Percentiles rank a stretch among this genome's conserved stretches.
These are phyloP conservation scores for Sugiyamaella qingdaonensis DNA, from an alignment of 805 yeast species.

Conservation along the genomic window DNA sequence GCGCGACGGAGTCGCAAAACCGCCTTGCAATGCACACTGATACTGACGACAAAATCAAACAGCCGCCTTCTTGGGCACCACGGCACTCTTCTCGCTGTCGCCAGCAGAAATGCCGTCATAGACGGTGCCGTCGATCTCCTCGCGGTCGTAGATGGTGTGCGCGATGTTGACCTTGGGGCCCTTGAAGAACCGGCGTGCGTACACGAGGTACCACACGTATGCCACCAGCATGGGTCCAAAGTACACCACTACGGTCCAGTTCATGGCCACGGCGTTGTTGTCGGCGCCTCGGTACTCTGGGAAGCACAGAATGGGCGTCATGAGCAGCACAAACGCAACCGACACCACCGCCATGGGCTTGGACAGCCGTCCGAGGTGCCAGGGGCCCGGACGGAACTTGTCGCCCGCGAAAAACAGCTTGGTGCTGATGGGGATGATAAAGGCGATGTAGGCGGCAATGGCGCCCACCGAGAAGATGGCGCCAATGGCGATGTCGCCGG, in stretches of 20 bases:
- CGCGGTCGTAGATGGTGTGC: conserved; percentile 25
- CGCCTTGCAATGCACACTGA: neutral
- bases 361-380: conserved; percentile 55
- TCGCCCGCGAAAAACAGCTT: conserved; percentile 52
- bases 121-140: neutral
- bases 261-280: conserved; percentile 43
- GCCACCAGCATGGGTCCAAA: conserved; percentile 55
- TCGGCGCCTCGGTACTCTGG: conserved; percentile 44
- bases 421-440: conserved; percentile 58
- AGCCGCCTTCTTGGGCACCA: conserved; percentile 2
- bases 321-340: conserved; percentile 46
- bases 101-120: conserved; percentile 12
- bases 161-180: conserved; percentile 58
- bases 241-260: conserved; percentile 61
- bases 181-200: conserved; percentile 55
- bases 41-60: no score
- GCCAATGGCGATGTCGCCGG: conserved; percentile 60
- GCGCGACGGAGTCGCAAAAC: no score
- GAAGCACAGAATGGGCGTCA: conserved; percentile 60
- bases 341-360: conserved; percentile 48
- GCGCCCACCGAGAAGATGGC: conserved; percentile 74
- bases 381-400: conserved; percentile 59
- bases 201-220: conserved; percentile 46
- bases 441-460: conserved; percentile 62
- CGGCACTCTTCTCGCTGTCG: neutral